Evolutionary conservation across 768 basidiomycete genomes (phyloP).

Genomic region (Termitomyces sp.): DNA sequence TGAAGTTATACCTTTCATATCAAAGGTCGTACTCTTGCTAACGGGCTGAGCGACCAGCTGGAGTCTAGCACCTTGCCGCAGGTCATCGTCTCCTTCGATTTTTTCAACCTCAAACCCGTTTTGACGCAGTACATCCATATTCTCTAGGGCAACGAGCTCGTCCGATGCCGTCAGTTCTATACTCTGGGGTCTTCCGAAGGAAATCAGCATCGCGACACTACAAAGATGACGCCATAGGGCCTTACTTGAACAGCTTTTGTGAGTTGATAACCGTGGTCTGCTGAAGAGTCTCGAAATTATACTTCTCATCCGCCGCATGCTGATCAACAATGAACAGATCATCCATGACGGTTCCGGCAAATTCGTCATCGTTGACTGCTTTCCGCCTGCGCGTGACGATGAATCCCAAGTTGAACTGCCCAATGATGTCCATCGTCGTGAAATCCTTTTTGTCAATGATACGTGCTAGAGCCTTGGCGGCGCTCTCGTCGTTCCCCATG

Average conservation of each 20-base stretch:
- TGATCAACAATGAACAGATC: conserved; percentile 97
- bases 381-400: conserved; percentile 73
- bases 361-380: conserved; percentile 6
- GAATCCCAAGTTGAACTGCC: conserved; percentile 96
- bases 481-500: conserved; percentile 46
- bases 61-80: conserved; percentile 40
- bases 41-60: conserved; percentile 80
- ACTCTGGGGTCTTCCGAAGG: conserved; percentile 56
- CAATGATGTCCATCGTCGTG: conserved; percentile 73
- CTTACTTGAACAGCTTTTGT: conserved; percentile 79
- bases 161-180: conserved; percentile 88
- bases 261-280: conserved; percentile 85
- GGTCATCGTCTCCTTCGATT: conserved; percentile 39
- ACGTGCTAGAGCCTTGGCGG: conserved; percentile 69
- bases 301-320: conserved; percentile 97
- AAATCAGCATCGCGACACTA: neutral
- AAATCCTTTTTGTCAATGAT: conserved; percentile 90
- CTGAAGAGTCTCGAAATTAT: conserved; percentile 95
- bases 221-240: conserved; percentile 4
- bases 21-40: conserved; percentile 89
- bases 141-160: conserved; percentile 84
- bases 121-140: conserved; percentile 71
- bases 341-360: conserved; percentile 41
- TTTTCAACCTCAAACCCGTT: conserved; percentile 89
- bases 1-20: conserved; percentile 63